Evolutionary conservation across 2,329 filamentous ascomycete genomes (phyloP), one percentile per base, ranked within the genome.

Genomic region (Myriosclerotinia scirpicola): DNA sequence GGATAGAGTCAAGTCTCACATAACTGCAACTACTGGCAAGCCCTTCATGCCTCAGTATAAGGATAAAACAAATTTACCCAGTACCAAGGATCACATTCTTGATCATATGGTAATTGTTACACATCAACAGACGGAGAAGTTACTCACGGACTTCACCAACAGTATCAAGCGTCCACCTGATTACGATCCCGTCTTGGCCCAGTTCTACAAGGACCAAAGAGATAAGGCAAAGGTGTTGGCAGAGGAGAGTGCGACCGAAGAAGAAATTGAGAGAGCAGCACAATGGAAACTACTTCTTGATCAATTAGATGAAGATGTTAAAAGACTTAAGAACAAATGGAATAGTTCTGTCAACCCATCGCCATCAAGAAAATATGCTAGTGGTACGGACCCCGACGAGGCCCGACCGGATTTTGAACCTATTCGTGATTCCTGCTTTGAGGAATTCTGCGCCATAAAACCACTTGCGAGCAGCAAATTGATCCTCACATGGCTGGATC

Each of bases 51-150:
- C 52, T n/a, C 40, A 46, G 17, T 54, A 63, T 46, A 62, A 63
- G n/a, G 14, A 38, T 38, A 20, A 5, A 40, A 52, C 20, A 9
- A 22, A 34, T 3, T 42, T n/a, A 5, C 17, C 26, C 5, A 50
- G 22, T 2, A 48, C 63, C 68, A 30, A 78, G 65, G 70, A 69
- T 46, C 85, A 90, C 66, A 84, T 91, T 4, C 80, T 90, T 6
- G 89, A 92, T 72, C 80, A 82, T 48, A 78, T 92, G 9, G 87
- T 84, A 69, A 89, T 87, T 22, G 78, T 87, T 2, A 82, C 85
- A 0, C 75, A 81, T 15, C 75, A 65, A 2, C 78, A 78, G 30
- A 75, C 80, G n/a, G 67, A 73, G 0, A 71, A 74, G 20, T 77
- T 77, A 0, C 68, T 77, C 11, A 58, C 65, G 0, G 62, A 68